A percentile compares a stretch with the other conserved stretches of the same genome.
Evolutionary conservation across 2,329 filamentous ascomycete genomes (phyloP).

Genomic region (Ciborinia camelliae): DNA sequence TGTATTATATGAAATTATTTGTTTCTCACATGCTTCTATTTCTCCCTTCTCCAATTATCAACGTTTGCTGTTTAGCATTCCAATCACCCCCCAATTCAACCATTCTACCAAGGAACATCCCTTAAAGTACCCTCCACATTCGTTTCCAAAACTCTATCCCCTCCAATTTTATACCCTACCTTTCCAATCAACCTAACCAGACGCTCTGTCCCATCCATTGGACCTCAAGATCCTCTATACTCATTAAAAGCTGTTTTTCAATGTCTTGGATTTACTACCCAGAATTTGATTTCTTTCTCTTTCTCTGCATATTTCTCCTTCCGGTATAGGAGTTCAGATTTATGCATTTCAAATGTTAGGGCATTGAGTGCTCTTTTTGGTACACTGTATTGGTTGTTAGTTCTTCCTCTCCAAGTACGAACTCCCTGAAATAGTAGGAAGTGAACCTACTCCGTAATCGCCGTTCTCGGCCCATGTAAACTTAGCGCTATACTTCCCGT

Average conservation of each 20-base stretch:
- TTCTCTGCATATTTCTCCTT: neutral
- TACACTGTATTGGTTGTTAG: neutral
- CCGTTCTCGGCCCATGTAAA: neutral
- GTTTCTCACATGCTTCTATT: neutral
- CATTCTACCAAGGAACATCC: neutral
- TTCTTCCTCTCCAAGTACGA: neutral
- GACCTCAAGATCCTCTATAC: too few species aligned
- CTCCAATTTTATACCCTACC: too few species aligned
- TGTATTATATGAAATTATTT: too few species aligned
- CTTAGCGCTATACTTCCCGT: neutral
- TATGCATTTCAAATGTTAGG: conserved; percentile 36
- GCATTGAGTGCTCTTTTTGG: conserved; percentile 38
- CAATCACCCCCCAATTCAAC: neutral
- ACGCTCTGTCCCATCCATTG: too few species aligned
- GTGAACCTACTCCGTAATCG: neutral
- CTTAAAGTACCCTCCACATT: neutral
- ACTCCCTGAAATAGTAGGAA: neutral
- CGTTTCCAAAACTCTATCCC: neutral
- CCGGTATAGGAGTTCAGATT: conserved; percentile 18
- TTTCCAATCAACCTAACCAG: too few species aligned
- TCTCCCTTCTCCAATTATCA: neutral
- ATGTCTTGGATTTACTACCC: conserved; percentile 25
- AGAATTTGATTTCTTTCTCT: conserved; percentile 25
- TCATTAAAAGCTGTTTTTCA: too few species aligned
- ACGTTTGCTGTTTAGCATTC: too few species aligned